Conservation (phyloP, 2,329 filamentous ascomycete species). For the Botrytis porri region DNA sequence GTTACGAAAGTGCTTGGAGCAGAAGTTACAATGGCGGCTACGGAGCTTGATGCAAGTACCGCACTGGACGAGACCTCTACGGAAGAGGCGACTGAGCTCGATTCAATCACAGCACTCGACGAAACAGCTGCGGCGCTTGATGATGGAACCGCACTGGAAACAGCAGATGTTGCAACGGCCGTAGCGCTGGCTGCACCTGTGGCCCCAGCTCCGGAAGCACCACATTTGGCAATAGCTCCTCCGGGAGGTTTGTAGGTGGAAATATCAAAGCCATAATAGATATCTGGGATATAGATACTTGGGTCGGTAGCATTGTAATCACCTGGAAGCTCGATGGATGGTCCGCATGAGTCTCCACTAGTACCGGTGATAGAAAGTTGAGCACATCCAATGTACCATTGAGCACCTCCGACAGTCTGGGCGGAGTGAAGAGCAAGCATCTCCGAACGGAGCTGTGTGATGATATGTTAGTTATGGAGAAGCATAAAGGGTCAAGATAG, state of each 20-base stretch:
- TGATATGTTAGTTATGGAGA: neutral
- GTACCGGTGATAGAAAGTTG: slow-evolving; percentile 31
- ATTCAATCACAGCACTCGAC: neutral
- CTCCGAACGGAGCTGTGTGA: slow-evolving; percentile 29
- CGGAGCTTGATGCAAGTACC: neutral
- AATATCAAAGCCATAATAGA: slow-evolving; percentile 30
- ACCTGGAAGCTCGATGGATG: slow-evolving; percentile 30
- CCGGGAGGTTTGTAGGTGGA: slow-evolving; percentile 29
- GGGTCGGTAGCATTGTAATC: slow-evolving; percentile 28
- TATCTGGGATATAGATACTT: slow-evolving; percentile 29
- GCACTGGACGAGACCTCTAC: neutral
- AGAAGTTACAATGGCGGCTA: neutral
- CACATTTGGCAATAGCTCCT: slow-evolving; percentile 26
- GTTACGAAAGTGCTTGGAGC: neutral
- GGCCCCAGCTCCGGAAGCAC: neutral
- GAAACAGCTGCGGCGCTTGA: neutral
- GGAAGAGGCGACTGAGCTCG: neutral
- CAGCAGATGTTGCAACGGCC: neutral
- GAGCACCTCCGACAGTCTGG: slow-evolving; percentile 27
- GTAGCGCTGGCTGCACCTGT: neutral
- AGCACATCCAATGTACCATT: slow-evolving; percentile 33
- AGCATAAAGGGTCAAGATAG: neutral
- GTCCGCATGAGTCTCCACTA: slow-evolving; percentile 22
- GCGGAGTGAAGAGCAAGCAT: slow-evolving; percentile 33
- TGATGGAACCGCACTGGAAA: neutral